Base-by-base conservation (phyloP, 352 stramenopile genomes). In the Phytophthora idaei region DNA sequence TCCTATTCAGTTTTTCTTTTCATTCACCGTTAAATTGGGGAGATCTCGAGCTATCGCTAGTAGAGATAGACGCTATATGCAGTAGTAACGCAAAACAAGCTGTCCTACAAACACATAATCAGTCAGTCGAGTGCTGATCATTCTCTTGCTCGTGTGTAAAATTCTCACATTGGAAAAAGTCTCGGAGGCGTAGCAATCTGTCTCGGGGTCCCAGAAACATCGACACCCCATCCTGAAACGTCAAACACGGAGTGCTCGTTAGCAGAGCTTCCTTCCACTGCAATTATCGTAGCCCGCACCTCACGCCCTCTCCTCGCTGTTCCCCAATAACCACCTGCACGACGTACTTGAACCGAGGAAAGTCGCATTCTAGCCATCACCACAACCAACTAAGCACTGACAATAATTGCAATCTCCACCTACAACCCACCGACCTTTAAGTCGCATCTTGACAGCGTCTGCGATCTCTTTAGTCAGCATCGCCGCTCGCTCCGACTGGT, bases 291-390 rank as follows among this genome's bases (percentile, higher is more conserved):
- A 57, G 4, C 4, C 39, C 9, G 51, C 66, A 91, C 82, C 84
- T 76, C 27, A 97, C 89, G 41, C 90, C 90, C 71, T 97, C 89
- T 11, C 90, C 90, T 2, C 90, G 80, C 51, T 97, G 90, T 57
- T 97, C 90, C 15, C 90, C 90, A 55, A 97, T 95, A 21, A 97
- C 89, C 39, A 97, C 86, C 47, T 97, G 90, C 14, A 97, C 90
- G 29, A 97, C 80, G 67, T 97, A 97, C 66, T 97, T 97, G 77
- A 90, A 97, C 11, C 90, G 77, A 49, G 83, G 59, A 56, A 93
- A 92, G 55, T 96, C 91, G 64, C 82, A 76, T 17, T 76, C 10
- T 32, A 31, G 11, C 1, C 37, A 46, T 53, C 12, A 52, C 3
- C 15, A 54, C 14, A 39, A 36, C 46, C 44, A 50, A n/a, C 21